Base-by-base conservation (phyloP, 306 rosid genomes). In the Fragaria nilgerrensis region DNA sequence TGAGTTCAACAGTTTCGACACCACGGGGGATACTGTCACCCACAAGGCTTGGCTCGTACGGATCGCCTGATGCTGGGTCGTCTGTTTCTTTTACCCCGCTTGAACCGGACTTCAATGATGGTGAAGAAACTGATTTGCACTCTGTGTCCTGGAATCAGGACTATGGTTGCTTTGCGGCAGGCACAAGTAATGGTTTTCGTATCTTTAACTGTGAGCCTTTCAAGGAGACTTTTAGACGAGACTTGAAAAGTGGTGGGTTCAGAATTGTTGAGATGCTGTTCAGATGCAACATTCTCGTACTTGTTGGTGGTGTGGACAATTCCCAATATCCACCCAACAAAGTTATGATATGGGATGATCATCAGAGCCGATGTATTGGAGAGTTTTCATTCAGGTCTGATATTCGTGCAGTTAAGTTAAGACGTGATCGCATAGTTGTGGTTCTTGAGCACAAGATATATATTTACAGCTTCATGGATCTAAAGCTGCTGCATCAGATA, bases 331-430 rank as follows among this genome's bases (percentile, higher is more conserved):
- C 96, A 23, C 91, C 99, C 36, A 88, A 88, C 85, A 95, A 95
- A 85, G 99, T 92, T 79, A 74, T 92, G 91, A 91, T 95, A 77
- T 95, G 97, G 99, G 94, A 95, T 85, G 99, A 95, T 86, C 87
- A 92, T 84, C 92, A 92, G 84, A 87, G 97, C 81, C 87, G 88
- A 56, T 86, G 92, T 89, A 89, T 95, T 61, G 88, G 96, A 76
- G 99, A 92, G 73, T 89, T 92, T 78, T 83, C 97, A 61, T 95
- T 85, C 84, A 87, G 96, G 85, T 92, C 97, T 63, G 97, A 92
- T 75, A 89, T 92, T 79, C 89, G 90, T 72, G 92, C 91, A 2
- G 99, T 95, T 73, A 92, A 84, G 80, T 87, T 95, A 76, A 90
- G 93, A 69, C 92, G 87, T 9, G 99, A 95, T 75, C 90, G 90